Evolutionary conservation across 306 rosid species (phyloP), one percentile per base, ranked within the genome.

Genomic region (Cucumis melo): DNA sequence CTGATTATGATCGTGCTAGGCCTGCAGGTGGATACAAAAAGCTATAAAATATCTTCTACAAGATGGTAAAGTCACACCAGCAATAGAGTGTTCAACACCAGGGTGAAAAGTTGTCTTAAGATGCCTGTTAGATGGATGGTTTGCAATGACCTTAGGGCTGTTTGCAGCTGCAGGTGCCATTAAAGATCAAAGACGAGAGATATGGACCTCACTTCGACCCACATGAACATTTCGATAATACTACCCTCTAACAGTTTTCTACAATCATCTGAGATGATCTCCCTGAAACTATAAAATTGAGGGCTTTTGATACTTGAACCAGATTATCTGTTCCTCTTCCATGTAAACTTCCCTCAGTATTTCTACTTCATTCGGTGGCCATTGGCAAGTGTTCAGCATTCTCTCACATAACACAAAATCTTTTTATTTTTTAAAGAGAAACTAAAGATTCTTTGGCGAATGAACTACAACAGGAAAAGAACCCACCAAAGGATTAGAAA

Each of bases 21-120:
- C 88, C 99, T n/a, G 92, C 93, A n/a, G 32, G 86, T 54, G 66
- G 76, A 67, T 94, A 90, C 89, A 94, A 88, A 85, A 94, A 88
- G 17, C 68, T 71, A 56, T 90, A 89, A 60, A 91, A 90, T 75
- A 83, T 11, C 70, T 94, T 94, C 85, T 84, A 81, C 34, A 32
- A 32, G 34, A 32, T 32, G 34, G 34, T 32, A 32, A 32, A 32
- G 4, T 32, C 34, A 32, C 34, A 32, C 34, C 4, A 3, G 34
- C 34, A 32, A 32, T 32, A 3, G 34, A 32, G 34, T 32, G 34
- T 32, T 32, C 34, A 32, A 32, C 34, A 32, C 34, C 34, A 32
- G 4, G 34, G 34, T 3, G 34, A 32, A 32, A 32, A 32, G 2
- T 32, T 1, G 34, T 32, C 34, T 32, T 32, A 32, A 32, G 34